Conservation (phyloP, 257 asterid species). For the Misopates orontium region DNA sequence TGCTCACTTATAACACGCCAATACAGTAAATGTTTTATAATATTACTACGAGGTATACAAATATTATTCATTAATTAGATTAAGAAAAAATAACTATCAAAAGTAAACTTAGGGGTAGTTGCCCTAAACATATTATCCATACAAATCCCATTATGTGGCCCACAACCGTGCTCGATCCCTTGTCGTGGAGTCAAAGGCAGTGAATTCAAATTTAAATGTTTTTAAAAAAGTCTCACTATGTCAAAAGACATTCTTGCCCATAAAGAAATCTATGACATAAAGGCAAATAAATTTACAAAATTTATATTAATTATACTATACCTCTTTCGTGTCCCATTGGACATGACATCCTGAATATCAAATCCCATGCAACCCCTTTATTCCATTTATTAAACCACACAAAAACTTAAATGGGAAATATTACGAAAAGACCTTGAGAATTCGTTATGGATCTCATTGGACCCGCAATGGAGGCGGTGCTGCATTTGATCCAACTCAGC, state of each 20-base stretch:
- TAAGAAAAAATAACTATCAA: no score
- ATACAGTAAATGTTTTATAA: no score
- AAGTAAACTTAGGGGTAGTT: no score
- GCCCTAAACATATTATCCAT: no score
- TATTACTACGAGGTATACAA: no score
- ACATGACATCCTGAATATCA: no score
- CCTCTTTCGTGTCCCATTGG: no score
- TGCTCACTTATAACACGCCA: no score
- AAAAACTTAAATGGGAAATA: neutral
- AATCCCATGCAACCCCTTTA: neutral
- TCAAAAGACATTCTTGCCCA: slow-evolving; percentile 24
- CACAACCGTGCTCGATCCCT: neutral
- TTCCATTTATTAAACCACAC: neutral
- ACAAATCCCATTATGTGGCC: no score
- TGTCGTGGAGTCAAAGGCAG: slow-evolving; percentile 32
- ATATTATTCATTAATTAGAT: no score
- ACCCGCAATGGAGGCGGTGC: slow-evolving; percentile 67
- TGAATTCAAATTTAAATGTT: slow-evolving; percentile 29
- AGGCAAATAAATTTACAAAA: no score
- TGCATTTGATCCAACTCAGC: slow-evolving; percentile 75
- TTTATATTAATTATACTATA: neutral
- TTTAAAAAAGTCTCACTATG: neutral
- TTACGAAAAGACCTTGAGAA: no score
- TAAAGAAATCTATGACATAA: neutral
- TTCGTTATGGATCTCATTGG: slow-evolving; percentile 36